phyloP scores from a whole-genome alignment of 805 yeast genomes.

The Candida nemodendra region DNA sequence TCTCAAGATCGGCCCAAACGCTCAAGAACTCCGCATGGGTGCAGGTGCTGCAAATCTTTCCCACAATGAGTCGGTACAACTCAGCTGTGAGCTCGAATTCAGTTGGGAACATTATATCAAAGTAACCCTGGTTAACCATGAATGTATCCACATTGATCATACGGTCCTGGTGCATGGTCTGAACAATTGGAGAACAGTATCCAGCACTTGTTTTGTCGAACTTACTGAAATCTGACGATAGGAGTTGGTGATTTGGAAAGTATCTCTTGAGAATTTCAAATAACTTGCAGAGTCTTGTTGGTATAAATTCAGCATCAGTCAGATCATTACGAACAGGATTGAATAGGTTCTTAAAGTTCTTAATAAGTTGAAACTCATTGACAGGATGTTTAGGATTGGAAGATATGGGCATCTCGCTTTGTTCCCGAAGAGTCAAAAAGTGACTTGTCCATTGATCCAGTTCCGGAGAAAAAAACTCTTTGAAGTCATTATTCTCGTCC shows the following conservation, averaged over 20 bases:
- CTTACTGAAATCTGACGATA: slow-evolving; percentile 66
- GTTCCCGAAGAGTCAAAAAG: slow-evolving; percentile 55
- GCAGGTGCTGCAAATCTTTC: slow-evolving; percentile 52
- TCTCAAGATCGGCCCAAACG: slow-evolving; percentile 68
- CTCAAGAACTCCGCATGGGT: slow-evolving; percentile 64
- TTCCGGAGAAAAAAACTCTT: slow-evolving; percentile 65
- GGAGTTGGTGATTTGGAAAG: slow-evolving; percentile 75
- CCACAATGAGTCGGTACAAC: slow-evolving; percentile 61
- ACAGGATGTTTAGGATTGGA: slow-evolving; percentile 52
- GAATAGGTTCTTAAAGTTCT: slow-evolving; percentile 46
- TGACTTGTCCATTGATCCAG: slow-evolving; percentile 55
- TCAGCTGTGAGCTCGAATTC: slow-evolving; percentile 64
- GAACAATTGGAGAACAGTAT: slow-evolving; percentile 75
- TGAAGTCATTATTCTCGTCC: slow-evolving; percentile 71
- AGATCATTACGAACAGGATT: slow-evolving; percentile 68
- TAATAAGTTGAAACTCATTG: slow-evolving; percentile 43
- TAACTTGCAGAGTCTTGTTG: slow-evolving; percentile 69
- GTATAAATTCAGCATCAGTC: slow-evolving; percentile 74
- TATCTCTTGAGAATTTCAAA: slow-evolving; percentile 58
- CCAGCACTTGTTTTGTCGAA: slow-evolving; percentile 54
- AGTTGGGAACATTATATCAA: slow-evolving; percentile 85
- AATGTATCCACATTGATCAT: slow-evolving; percentile 71
- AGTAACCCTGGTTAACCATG: slow-evolving; percentile 83
- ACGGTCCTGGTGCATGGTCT: slow-evolving; percentile 63
- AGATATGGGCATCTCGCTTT: slow-evolving; percentile 38